Conservation (phyloP, 805 yeast genomes). For the Barnettozyma californica region DNA sequence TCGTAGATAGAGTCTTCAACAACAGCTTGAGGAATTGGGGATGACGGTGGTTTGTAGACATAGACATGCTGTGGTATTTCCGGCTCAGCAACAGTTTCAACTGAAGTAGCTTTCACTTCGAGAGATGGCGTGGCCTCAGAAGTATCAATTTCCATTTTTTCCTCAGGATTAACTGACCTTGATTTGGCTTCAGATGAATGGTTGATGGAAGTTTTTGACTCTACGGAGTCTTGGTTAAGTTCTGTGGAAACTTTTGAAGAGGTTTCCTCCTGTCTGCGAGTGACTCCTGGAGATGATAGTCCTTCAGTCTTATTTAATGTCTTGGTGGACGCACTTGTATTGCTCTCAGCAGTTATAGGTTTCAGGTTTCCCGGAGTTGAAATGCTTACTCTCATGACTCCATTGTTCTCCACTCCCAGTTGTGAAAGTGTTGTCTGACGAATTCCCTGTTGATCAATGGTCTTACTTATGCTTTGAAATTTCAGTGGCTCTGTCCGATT, state of each 20-base stretch:
- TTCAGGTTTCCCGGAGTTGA: background rate
- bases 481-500: conserved; percentile 15
- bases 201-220: background rate
- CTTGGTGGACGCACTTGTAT: background rate
- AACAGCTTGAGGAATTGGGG: conserved; percentile 11
- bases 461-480: conserved; percentile 18
- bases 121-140: background rate
- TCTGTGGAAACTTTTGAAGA: background rate
- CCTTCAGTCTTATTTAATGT: background rate
- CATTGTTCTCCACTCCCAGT: conserved; percentile 23
- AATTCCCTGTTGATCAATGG: conserved; percentile 12
- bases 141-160: background rate
- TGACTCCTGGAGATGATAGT: background rate
- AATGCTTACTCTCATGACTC: conserved; percentile 22
- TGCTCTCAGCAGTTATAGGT: too few relatives aligned
- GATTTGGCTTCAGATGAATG: background rate
- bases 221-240: background rate
- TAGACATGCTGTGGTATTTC: conserved; percentile 21
- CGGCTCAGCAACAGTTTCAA: background rate
- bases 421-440: conserved; percentile 9
- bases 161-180: background rate
- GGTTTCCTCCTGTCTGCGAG: background rate
- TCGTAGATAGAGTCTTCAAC: conserved; percentile 38
- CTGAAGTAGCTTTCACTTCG: background rate
- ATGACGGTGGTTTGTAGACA: conserved; percentile 17